Base-by-base conservation (phyloP, 2,329 filamentous ascomycete genomes). In the Neonectria faginata region DNA sequence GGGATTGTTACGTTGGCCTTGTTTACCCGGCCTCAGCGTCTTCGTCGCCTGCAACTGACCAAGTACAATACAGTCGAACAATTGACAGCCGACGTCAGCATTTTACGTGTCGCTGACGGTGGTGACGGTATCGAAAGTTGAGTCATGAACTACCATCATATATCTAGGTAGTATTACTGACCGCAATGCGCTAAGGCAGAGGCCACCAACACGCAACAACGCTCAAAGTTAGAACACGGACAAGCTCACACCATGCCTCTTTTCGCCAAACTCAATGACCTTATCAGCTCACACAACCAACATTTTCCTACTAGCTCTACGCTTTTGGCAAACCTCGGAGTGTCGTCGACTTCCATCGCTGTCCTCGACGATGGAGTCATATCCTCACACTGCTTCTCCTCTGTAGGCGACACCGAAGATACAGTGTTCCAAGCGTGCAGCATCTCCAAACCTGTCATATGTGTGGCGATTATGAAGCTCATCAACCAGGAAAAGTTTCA, bases 331-430 rank as follows among this genome's bases (percentile, higher is more conserved):
- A 42, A 57, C 14, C n/a, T 48, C 4, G 42, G 54, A 10, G 39
- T 29, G 1, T 42, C 29, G 18, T 47, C 42, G 0, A 57, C 54
- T 16, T 57, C 42, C 22, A 8, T 57, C n/a, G 25, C 54, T 18
- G 42, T 36, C 11, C 54, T 57, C 2, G 54, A 48, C 6, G 18
- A 48, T 27, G 18, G 54, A 5, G 27, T 25, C 12, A 57, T 48
- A 14, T 48, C 54, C 5, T 57, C 42, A 10, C 42, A 48, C 3
- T 48, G 54, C 8, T 48, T 48, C 31, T 57, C 54, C 14, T 33
- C 42, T 7, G 20, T 57, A 14, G 29, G 29, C 7, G 42, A 57
- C 27, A 25, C 39, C n/a, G 11, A 42, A 14, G 8, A 57, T 5
- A 57, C 42, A 3, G 16, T 48, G 1, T 57, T 48, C 10, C 29